These are phyloP conservation scores for Kalmanozyma brasiliensis DNA, from an alignment of 1,284 basidiomycete genomes.

Conservation along the genomic window DNA sequence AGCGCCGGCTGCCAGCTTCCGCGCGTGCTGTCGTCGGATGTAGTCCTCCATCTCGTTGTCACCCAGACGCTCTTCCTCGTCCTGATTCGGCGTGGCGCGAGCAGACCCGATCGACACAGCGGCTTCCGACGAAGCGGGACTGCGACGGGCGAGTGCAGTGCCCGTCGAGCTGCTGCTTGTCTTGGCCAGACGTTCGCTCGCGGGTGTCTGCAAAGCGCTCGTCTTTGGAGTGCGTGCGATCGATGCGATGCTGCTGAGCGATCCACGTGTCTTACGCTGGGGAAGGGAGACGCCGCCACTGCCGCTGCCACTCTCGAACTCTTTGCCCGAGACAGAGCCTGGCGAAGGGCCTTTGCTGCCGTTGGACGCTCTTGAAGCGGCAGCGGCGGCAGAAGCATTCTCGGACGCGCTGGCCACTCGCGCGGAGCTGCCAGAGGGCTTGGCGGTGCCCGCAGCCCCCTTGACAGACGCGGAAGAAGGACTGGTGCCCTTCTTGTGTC, in stretches of 20 bases:
- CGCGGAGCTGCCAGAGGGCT: no score
- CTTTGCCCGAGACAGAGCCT: slow-evolving; percentile 10
- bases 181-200: slow-evolving; percentile 28
- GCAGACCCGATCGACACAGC: slow-evolving; percentile 17
- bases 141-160: slow-evolving; percentile 24
- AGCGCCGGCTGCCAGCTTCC: slow-evolving; percentile 81
- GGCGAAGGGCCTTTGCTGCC: slow-evolving; percentile 14
- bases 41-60: slow-evolving; percentile 98
- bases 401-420: no score
- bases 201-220: slow-evolving; percentile 12
- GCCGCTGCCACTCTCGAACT: slow-evolving; percentile 4
- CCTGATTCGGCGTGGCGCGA: slow-evolving; percentile 42
- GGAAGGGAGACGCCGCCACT: slow-evolving; percentile 26
- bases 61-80: slow-evolving; percentile 86
- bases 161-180: slow-evolving; percentile 13
- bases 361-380: slow-evolving; percentile 9
- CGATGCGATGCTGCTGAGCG: slow-evolving; percentile 20
- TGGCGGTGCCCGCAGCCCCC: slow-evolving; percentile 2
- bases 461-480: slow-evolving; percentile 10
- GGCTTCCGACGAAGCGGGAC: slow-evolving; percentile 36
- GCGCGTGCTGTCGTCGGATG: slow-evolving; percentile 86
- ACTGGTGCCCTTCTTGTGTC: slow-evolving; percentile 21
- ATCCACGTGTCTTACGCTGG: slow-evolving; percentile 36
- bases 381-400: background rate
- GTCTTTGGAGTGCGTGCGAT: slow-evolving; percentile 18